A percentile compares a stretch with the other conserved stretches of the same genome.
Evolutionary conservation across 2,329 filamentous ascomycete species (phyloP).

Genomic region (Fusarium burgessii): DNA sequence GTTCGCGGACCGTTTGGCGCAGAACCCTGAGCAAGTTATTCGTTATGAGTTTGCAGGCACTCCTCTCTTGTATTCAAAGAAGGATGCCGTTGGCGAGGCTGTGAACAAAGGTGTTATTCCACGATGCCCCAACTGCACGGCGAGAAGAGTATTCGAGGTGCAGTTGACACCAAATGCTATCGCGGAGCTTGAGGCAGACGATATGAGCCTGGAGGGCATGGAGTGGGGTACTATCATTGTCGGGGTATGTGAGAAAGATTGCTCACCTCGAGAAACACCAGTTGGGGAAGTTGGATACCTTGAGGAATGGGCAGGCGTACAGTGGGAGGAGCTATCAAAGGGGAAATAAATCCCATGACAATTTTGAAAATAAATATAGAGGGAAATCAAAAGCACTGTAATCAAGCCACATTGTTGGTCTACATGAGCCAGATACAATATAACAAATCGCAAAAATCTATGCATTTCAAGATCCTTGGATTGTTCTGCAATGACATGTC

Average conservation of each 20-base stretch:
- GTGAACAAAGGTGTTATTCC: slow-evolving; percentile 72
- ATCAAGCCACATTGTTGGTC: slow-evolving; percentile 10
- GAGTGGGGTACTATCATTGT: slow-evolving; percentile 97
- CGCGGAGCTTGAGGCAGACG: slow-evolving; percentile 84
- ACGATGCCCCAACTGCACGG: slow-evolving; percentile 80
- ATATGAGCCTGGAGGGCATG: slow-evolving; percentile 84
- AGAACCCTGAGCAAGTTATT: slow-evolving; percentile 86
- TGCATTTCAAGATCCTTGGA: slow-evolving; percentile 49
- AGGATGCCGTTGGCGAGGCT: slow-evolving; percentile 77
- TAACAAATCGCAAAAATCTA: slow-evolving; percentile 48
- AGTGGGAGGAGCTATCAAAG: slow-evolving; percentile 86
- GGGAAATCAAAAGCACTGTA: slow-evolving; percentile 25
- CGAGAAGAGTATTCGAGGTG: slow-evolving; percentile 84
- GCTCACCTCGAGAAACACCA: slow-evolving; percentile 68
- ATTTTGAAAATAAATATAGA: slow-evolving; percentile 1
- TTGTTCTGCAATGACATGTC: slow-evolving; percentile 53
- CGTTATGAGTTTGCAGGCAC: slow-evolving; percentile 81
- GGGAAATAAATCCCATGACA: slow-evolving; percentile 42
- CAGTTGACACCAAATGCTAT: slow-evolving; percentile 95
- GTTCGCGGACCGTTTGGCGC: slow-evolving; percentile 80
- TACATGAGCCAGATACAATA: slow-evolving; percentile 26
- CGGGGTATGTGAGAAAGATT: slow-evolving; percentile 85
- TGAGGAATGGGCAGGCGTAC: slow-evolving; percentile 98
- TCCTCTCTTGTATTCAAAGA: slow-evolving; percentile 84
- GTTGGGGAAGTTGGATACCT: slow-evolving; percentile 79